Evolutionary conservation across 1,284 basidiomycete genomes (phyloP).

Genomic region (Papiliotrema laurentii): DNA sequence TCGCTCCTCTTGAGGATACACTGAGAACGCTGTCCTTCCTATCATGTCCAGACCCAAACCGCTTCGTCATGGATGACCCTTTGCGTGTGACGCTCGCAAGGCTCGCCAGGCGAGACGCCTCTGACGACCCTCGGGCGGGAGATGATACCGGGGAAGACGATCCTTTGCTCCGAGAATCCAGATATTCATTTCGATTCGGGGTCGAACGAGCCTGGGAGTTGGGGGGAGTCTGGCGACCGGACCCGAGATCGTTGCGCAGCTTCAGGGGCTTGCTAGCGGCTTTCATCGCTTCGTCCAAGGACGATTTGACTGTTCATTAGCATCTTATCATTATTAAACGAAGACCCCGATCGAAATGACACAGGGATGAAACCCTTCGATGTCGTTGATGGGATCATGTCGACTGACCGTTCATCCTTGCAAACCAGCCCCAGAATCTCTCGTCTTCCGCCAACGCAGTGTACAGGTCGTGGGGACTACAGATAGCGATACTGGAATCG

Average conservation of each 20-base stretch:
- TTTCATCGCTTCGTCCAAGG: slow-evolving; percentile 25
- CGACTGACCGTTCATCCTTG: slow-evolving; percentile 84
- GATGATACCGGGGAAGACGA: neutral
- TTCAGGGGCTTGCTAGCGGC: neutral
- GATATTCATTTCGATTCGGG: neutral
- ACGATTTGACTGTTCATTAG: slow-evolving; percentile 24
- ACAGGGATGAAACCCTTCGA: no score
- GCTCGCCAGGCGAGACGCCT: neutral
- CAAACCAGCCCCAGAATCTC: slow-evolving; percentile 74
- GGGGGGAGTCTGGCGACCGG: slow-evolving; percentile 9
- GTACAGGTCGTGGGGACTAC: slow-evolving; percentile 74
- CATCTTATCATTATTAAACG: neutral
- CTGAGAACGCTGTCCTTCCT: slow-evolving; percentile 27
- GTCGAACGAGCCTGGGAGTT: neutral
- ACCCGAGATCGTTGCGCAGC: slow-evolving; percentile 11
- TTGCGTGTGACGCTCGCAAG: slow-evolving; percentile 9
- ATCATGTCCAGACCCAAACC: slow-evolving; percentile 14
- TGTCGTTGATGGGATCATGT: no score
- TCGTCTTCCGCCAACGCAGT: slow-evolving; percentile 82
- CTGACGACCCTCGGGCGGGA: neutral
- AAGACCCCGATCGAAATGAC: slow-evolving; percentile 11
- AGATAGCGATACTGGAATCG: slow-evolving; percentile 65
- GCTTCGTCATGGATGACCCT: slow-evolving; percentile 3
- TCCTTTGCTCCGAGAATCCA: neutral
- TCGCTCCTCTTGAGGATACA: neutral